Conservation (phyloP, 2,329 filamentous ascomycete species). For the Fusarium miscanthi region DNA sequence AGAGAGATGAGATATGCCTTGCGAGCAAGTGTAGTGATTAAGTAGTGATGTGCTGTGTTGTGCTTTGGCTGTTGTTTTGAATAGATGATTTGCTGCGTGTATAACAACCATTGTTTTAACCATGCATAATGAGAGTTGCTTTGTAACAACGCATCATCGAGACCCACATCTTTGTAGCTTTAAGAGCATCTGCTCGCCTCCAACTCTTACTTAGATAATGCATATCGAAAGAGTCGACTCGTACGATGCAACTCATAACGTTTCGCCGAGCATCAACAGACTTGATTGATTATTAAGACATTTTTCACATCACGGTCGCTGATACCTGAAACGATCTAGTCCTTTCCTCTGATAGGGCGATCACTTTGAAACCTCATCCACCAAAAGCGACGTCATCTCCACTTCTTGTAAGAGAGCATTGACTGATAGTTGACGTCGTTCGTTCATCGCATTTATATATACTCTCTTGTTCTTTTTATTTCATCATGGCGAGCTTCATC, state of each 20-base stretch:
- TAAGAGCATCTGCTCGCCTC: background rate
- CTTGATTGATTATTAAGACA: constrained; percentile 35
- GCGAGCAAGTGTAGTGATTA: background rate
- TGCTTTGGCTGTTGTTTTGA: constrained; percentile 19
- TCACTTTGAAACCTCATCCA: constrained; percentile 15
- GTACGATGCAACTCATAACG: background rate
- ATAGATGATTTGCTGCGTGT: constrained; percentile 16
- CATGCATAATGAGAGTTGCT: background rate
- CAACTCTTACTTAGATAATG: background rate
- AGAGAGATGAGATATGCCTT: constrained; percentile 24
- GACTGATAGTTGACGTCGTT: constrained; percentile 20
- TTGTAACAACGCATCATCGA: background rate
- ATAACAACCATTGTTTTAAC: background rate
- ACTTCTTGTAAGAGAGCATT: constrained; percentile 31
- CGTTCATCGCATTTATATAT: background rate
- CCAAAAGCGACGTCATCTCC: constrained; percentile 33
- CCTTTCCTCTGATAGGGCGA: constrained; percentile 25
- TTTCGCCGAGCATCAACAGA: background rate
- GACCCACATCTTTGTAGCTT: background rate
- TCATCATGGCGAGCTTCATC: constrained; percentile 37
- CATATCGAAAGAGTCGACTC: background rate
- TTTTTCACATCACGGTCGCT: background rate
- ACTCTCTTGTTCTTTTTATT: background rate
- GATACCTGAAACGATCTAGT: constrained; percentile 31
- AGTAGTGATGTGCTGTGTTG: background rate